These are phyloP conservation scores for Penicillium nordicum DNA, from an alignment of 2,329 filamentous ascomycete genomes.

Conservation along the genomic window DNA sequence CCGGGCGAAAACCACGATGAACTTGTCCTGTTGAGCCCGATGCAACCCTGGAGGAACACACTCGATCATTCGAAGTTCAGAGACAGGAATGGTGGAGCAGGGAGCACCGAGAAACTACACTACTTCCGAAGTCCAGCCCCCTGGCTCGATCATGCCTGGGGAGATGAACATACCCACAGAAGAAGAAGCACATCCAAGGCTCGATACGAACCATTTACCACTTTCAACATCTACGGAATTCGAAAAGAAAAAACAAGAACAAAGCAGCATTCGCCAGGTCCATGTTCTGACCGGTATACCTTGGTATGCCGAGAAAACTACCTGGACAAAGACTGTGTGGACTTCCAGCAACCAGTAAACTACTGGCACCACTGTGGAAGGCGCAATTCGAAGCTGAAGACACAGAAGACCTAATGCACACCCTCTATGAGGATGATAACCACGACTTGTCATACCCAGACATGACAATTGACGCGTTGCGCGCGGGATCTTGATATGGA, in stretches of 20 bases:
- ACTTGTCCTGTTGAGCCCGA: neutral
- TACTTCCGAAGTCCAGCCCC: neutral
- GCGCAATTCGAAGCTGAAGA: neutral
- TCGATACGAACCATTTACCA: neutral
- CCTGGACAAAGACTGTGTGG: neutral
- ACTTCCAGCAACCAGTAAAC: too few species aligned
- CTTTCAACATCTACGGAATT: neutral
- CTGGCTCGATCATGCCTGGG: neutral
- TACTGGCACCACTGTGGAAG: neutral
- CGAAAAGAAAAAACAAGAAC: neutral
- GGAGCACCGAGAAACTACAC: neutral
- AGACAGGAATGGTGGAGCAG: too few species aligned
- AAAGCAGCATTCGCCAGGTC: neutral
- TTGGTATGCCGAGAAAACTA: neutral
- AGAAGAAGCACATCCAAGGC: neutral
- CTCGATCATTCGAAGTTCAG: neutral
- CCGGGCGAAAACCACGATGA: neutral
- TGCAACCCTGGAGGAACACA: neutral
- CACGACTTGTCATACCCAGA: neutral
- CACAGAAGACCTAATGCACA: neutral
- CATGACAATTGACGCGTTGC: neutral
- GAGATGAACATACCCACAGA: neutral
- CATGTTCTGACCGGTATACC: neutral
- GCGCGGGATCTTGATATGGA: neutral
- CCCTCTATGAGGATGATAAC: neutral